Evolutionary conservation across 345 rosid species (phyloP), one percentile per base, ranked within the genome.

Genomic region (Pseudoturritis turrita): DNA sequence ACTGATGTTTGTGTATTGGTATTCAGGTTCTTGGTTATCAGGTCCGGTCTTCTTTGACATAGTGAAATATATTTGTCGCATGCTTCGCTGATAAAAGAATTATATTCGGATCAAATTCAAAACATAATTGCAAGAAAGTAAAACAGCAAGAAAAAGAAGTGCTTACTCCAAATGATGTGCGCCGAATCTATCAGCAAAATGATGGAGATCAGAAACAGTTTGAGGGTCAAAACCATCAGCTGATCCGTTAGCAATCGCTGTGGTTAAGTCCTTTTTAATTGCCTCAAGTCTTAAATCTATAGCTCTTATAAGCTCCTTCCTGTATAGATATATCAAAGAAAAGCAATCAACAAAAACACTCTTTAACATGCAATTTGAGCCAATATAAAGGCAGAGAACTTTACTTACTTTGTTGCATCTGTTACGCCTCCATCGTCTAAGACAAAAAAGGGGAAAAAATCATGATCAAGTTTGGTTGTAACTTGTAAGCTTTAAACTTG

Each of bases 231-330:
- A 95, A 74, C 98, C 98, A 64, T 86, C 88, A 35, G 96, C 80
- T 54, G 92, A 86, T 28, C 97, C 94, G n/a, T 82, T 86, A 73
- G 86, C 71, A 79, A 70, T 82, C 31, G 99, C 86, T 3, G 79
- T 74, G 62, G 81, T 78, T 72, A 95, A 77, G 77, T 95, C 94
- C 76, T 88, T 92, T 78, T 64, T 82, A 61, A 88, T 87, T 8
- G 96, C 90, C 10, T 75, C 74, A 50, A 95, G 88, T 33, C 96
- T 83, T 49, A 91, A 89, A 76, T 95, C 99, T 68, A 95, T 91
- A 29, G 99, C 99, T 76, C 89, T 86, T 65, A 85, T 65, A 78
- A 95, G 99, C 80, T 88, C 99, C 83, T 79, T 91, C 90, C 98
- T 95, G 79, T 40, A 64, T 10, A 68, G 6, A 68, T 10, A 54